phyloP scores from a whole-genome alignment of 2,329 filamentous ascomycete genomes.

The Colletotrichum shisoi region DNA sequence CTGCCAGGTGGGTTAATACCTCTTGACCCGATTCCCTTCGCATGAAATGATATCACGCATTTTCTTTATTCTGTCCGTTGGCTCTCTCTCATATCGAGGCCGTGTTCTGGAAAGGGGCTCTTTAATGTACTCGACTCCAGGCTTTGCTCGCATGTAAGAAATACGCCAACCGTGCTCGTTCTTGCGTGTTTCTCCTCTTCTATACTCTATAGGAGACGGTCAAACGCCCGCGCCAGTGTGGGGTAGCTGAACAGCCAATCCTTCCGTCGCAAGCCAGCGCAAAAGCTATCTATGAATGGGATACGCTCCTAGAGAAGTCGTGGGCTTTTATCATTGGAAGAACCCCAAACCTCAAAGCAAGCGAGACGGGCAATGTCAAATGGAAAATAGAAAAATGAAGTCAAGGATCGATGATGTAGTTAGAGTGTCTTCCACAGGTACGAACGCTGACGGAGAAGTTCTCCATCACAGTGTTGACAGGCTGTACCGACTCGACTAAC shows the following conservation, averaged over 20 bases:
- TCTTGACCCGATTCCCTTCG: no score
- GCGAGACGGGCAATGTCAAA: not conserved
- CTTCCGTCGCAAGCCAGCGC: no score
- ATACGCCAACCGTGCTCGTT: no score
- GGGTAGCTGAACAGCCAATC: no score
- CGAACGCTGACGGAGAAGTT: conserved; percentile 18
- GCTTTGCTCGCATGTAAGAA: not conserved
- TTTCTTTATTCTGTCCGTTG: no score
- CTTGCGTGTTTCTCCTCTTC: not conserved
- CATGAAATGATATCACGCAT: no score
- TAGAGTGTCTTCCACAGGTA: conserved; percentile 18
- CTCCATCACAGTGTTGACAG: conserved; percentile 6
- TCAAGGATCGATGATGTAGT: conserved; percentile 13
- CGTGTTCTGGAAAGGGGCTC: no score
- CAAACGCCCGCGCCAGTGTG: not conserved
- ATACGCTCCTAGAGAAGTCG: not conserved
- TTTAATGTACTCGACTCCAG: not conserved
- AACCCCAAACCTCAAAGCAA: not conserved
- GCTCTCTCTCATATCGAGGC: not conserved
- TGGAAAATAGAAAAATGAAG: not conserved
- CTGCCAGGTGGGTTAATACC: no score
- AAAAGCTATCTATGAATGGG: no score
- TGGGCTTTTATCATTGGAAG: not conserved
- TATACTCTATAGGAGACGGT: not conserved
- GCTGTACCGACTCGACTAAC: conserved; percentile 2